Percentiles rank a stretch among this genome's conserved stretches.
Conservation (phyloP, 768 basidiomycete genomes). For the Hydnum rufescens region DNA sequence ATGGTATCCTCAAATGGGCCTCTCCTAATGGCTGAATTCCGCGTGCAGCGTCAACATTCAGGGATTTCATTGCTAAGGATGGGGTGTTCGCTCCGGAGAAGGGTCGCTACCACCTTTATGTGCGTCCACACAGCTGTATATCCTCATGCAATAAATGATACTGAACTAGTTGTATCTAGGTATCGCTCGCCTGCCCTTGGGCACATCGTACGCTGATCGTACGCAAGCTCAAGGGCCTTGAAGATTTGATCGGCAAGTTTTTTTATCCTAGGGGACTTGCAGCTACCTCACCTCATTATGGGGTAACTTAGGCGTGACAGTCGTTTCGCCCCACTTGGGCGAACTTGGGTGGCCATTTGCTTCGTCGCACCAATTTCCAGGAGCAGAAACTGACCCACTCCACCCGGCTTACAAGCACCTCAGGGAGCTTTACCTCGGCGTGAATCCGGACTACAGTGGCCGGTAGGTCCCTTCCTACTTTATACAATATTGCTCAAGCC, state of each 20-base stretch:
- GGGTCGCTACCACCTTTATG: constrained; percentile 15
- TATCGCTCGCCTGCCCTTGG: constrained; percentile 85
- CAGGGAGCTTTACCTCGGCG: constrained; percentile 70
- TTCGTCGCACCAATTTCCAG: constrained; percentile 43
- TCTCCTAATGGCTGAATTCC: constrained; percentile 22
- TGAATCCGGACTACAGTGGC: constrained; percentile 49
- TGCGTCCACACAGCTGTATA: neutral
- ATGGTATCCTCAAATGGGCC: constrained; percentile 19
- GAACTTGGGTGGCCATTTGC: constrained; percentile 76
- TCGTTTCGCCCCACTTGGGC: constrained; percentile 78
- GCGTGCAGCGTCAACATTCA: constrained; percentile 21
- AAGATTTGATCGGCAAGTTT: constrained; percentile 55
- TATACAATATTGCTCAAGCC: neutral
- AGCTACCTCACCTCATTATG: neutral
- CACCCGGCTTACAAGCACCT: constrained; percentile 41
- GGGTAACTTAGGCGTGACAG: constrained; percentile 37
- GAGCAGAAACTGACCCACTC: constrained; percentile 55
- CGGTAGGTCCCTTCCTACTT: constrained; percentile 24
- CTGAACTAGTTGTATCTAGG: constrained; percentile 38
- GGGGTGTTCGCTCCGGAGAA: constrained; percentile 25
- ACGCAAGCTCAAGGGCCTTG: constrained; percentile 80
- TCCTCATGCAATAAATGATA: neutral
- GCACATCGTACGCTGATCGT: constrained; percentile 80
- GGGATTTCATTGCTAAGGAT: constrained; percentile 20
- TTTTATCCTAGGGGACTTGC: too few relatives aligned